These are phyloP conservation scores for Rubia balearica DNA, from an alignment of 305 asterid species.

Conservation along the genomic window DNA sequence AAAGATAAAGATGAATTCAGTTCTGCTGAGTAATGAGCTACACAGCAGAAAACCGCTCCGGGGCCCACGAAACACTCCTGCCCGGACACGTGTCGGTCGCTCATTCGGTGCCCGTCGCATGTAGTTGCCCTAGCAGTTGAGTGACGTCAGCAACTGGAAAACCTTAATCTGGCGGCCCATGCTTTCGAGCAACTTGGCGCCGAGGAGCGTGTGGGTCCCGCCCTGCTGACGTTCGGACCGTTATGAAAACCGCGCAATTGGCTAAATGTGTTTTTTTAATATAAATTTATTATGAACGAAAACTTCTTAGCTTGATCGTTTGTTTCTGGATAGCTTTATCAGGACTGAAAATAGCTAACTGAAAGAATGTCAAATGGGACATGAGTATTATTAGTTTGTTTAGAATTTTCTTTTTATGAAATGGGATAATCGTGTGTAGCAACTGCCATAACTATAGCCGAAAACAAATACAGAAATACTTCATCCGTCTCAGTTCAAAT, in stretches of 20 bases:
- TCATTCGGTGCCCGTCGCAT: not conserved
- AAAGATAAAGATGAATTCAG: not conserved
- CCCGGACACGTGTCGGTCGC: not conserved
- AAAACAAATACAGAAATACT: not conserved
- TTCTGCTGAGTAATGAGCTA: not conserved
- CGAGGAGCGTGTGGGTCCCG: slow-evolving; percentile 20
- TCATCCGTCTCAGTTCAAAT: too few relatives aligned
- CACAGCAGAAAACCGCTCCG: not conserved
- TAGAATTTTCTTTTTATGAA: not conserved
- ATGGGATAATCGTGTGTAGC: not conserved
- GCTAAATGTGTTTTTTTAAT: not conserved
- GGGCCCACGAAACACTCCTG: not conserved
- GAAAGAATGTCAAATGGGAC: not conserved
- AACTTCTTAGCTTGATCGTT: not conserved
- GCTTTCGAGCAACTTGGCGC: slow-evolving; percentile 10
- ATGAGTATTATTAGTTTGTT: not conserved
- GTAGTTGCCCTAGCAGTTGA: not conserved
- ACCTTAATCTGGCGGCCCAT: not conserved
- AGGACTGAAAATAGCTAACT: not conserved
- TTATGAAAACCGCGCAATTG: slow-evolving; percentile 13
- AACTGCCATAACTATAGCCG: not conserved
- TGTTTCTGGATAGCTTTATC: not conserved
- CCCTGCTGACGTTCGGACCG: slow-evolving; percentile 18
- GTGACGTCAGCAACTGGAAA: not conserved
- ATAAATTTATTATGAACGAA: not conserved